Evolutionary conservation across 2,329 filamentous ascomycete species (phyloP), one percentile per base, ranked within the genome.

Genomic region (Shiraia bambusicola): DNA sequence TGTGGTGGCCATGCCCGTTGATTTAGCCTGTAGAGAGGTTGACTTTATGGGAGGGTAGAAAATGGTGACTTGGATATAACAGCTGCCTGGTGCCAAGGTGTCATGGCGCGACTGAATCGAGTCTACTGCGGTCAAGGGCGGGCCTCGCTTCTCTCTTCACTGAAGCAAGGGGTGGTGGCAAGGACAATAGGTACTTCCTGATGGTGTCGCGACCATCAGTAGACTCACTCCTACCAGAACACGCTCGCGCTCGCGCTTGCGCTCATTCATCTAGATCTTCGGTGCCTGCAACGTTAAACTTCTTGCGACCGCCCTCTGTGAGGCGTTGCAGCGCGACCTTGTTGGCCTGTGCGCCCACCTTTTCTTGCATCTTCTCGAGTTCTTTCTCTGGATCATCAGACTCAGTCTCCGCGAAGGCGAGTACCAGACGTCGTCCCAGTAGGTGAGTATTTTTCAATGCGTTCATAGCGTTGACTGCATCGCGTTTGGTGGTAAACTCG

Each of bases 341-440:
- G 74, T 94, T 88, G 68, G 87, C 82, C 73, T 97, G 92, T 47
- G 85, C 83, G 49, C 88, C 88, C 64, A 94, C 86, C 79, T 96
- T 98, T 78, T 88, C 87, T 73, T 95, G 88, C 86, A 98, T 95
- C 75, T 89, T 92, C 67, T 87, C 85, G 65, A 98, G 93, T 73
- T 97, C 91, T 71, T 91, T 89, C 74, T 98, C 93, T 3, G 93
- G 85, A 73, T 97, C 91, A 54, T 93, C 78, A 28, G 88, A 81
- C 59, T 97, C 93, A 52, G 86, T 87, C 61, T 89, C 85, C 28
- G 91, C 92, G 72, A 90, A 97, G 66, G 96, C 88, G 48, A 98
- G 78, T 40, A 97, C 89, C 59, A 98, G 77, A 62, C 86, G 84
- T 47, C 93, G 83, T 42, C 93, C 93, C 42, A 97, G 78, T 62